phyloP scores from a whole-genome alignment of 139 green algal species.

The Zygnema circumcarinatum region DNA sequence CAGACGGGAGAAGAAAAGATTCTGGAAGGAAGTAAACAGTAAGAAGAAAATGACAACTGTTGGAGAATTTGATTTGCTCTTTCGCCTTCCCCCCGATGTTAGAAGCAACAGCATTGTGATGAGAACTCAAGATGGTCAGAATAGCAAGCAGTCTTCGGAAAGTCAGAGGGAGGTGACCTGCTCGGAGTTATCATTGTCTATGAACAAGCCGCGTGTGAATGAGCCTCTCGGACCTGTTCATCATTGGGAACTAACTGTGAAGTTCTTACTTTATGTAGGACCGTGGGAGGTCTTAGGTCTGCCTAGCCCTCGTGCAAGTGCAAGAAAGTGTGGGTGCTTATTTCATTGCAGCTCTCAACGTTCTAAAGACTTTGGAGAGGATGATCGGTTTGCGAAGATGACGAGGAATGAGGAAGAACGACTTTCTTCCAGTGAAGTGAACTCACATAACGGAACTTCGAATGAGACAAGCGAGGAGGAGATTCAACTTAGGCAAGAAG shows the following conservation, averaged over 20 bases:
- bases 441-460: neutral
- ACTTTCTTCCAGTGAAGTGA: neutral
- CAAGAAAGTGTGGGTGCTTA: too few relatives aligned
- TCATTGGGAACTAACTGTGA: constrained; percentile 49
- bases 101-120: too few relatives aligned
- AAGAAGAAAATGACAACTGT: constrained; percentile 26
- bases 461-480: neutral
- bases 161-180: too few relatives aligned
- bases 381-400: too few relatives aligned
- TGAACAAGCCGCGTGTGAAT: too few relatives aligned
- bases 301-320: neutral
- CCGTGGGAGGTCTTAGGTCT: constrained; percentile 27
- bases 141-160: neutral
- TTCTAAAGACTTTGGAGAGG: too few relatives aligned
- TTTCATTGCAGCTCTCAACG: too few relatives aligned
- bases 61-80: constrained; percentile 44
- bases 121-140: neutral
- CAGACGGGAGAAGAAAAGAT: constrained; percentile 9
- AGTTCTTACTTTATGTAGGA: constrained; percentile 45
- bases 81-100: neutral
- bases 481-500: neutral
- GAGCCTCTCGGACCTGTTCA: constrained; percentile 23
- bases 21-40: neutral
- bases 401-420: too few relatives aligned
- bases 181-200: too few relatives aligned